A percentile compares a stretch with the other conserved stretches of the same genome.
Evolutionary conservation across 192 early-diverging fungal genomes (phyloP).

Genomic region (Diversispora epigaea): DNA sequence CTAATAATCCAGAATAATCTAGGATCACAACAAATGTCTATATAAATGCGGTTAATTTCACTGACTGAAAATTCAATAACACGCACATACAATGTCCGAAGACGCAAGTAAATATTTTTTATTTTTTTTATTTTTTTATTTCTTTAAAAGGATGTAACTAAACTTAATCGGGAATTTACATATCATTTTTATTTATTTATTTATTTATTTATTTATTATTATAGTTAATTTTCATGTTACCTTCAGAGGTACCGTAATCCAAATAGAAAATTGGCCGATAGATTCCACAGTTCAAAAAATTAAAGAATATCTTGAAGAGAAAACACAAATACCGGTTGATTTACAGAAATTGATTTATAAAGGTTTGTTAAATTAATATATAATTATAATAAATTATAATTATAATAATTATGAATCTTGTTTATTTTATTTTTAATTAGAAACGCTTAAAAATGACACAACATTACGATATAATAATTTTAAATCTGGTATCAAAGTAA

Average conservation of each 20-base stretch:
- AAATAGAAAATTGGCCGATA: constrained; percentile 30
- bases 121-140: background rate
- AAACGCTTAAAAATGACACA: constrained; percentile 20
- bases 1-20: too few relatives aligned
- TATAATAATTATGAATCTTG: background rate
- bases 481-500: constrained; percentile 41
- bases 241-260: constrained; percentile 40
- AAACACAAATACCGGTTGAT: constrained; percentile 38
- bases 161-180: background rate
- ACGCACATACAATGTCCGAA: background rate
- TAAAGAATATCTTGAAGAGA: constrained; percentile 41
- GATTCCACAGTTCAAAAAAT: constrained; percentile 41
- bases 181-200: background rate
- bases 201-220: background rate
- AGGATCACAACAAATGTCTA: too few relatives aligned
- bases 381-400: background rate
- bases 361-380: constrained; percentile 33
- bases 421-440: background rate
- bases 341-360: constrained; percentile 60
- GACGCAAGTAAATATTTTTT: background rate
- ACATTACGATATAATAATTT: constrained; percentile 38
- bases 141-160: background rate
- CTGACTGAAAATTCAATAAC: too few relatives aligned
- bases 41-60: too few relatives aligned
- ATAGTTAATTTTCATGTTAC: constrained; percentile 38